Conservation (phyloP, 2,329 filamentous ascomycete genomes). For the Alternaria longipes region DNA sequence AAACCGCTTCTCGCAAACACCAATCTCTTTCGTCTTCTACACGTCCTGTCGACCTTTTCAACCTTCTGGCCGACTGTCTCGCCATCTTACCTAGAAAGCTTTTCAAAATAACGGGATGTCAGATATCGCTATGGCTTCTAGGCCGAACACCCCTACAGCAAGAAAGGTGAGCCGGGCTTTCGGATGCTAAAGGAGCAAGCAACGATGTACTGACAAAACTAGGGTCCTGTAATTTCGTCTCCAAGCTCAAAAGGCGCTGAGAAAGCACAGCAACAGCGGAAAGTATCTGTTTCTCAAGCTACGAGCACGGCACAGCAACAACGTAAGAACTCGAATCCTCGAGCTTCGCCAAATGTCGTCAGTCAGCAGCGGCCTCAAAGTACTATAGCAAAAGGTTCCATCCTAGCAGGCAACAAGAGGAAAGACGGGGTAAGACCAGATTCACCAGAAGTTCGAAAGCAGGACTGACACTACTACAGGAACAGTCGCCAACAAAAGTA, state of each 20-base stretch:
- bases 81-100: too few species aligned
- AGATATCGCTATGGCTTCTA: background rate
- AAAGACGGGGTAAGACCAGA: slow-evolving; percentile 16
- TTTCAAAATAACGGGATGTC: background rate
- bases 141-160: slow-evolving; percentile 15
- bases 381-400: background rate
- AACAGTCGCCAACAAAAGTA: background rate
- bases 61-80: too few species aligned
- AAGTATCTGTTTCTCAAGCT: background rate
- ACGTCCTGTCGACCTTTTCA: background rate
- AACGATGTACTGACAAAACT: background rate
- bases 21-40: background rate
- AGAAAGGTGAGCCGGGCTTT: slow-evolving; percentile 10
- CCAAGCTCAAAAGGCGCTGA: background rate
- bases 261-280: slow-evolving; percentile 1
- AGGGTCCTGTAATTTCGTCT: slow-evolving; percentile 2
- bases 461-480: background rate
- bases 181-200: background rate
- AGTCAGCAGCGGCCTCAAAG: background rate
- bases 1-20: background rate
- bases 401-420: slow-evolving; percentile 10
- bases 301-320: background rate
- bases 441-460: too few species aligned
- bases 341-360: background rate
- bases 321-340: background rate